Evolutionary conservation across 176 grass and related monocot species (phyloP), one percentile per base, ranked within the genome.

Genomic region (Poa pratensis): DNA sequence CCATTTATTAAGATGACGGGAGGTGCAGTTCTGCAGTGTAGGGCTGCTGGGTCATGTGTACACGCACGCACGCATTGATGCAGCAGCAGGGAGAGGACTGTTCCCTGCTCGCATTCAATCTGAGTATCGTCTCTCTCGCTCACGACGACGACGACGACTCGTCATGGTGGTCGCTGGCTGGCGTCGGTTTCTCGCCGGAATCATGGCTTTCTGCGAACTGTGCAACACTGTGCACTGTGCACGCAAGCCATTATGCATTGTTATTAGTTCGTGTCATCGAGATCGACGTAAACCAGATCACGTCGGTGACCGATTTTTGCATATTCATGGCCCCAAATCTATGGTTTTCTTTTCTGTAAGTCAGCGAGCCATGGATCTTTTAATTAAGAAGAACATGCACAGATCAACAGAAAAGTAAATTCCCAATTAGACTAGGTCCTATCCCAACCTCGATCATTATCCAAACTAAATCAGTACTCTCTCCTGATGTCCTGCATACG

Each of bases 191-290:
- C 69, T 73, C 69, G 42, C 70, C 45, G 13, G 49, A 73, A 73
- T 71, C 68, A 15, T 73, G 68, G 68, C 39, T 73, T 73, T 73
- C 70, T 22, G 22, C 43, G 40, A 7, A 17, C 42, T 18, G 70
- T 49, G 23, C 13, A 26, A 40, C 12, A 48, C 69, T 48, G 69
- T 72, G 40, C n/a, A 73, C 69, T 35, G 34, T 37, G 39, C 7
- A 42, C 42, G 70, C 43, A 73, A 73, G n/a, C 70, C 23, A 73
- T 49, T 73, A 73, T 49, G 45, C 70, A 73, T 28, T 50, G n/a
- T 43, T 43, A 39, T 16, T 73, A 27, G 22, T 18, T 48, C n/a
- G 14, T 50, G 70, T 50, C 70, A 49, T 73, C 43, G 70, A 50
- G 70, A 73, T 73, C 70, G 70, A 28, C 70, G 23, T 35, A 37